These are phyloP conservation scores for Aleurites moluccanus DNA, from an alignment of 441 rosid species.

Conservation along the genomic window DNA sequence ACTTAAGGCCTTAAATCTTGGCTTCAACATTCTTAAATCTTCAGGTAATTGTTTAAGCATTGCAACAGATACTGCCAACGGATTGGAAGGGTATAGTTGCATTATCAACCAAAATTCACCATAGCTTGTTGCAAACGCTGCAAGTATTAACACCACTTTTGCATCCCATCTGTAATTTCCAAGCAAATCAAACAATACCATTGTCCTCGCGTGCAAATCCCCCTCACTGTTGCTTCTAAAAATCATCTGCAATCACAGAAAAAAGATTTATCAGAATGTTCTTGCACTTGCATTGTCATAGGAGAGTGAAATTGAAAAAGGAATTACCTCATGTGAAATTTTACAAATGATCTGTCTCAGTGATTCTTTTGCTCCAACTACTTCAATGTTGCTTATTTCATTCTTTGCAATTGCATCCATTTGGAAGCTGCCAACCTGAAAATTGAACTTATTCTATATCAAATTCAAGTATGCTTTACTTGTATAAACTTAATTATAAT, in stretches of 20 bases:
- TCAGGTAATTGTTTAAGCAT: slow-evolving; percentile 52
- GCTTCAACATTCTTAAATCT: slow-evolving; percentile 41
- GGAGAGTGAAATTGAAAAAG: slow-evolving; percentile 9
- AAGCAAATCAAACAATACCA: slow-evolving; percentile 59
- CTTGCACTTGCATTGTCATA: slow-evolving; percentile 2
- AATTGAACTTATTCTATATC: slow-evolving; percentile 13
- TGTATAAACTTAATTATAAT: neutral
- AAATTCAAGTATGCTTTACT: neutral
- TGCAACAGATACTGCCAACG: slow-evolving; percentile 59
- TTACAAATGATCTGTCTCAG: slow-evolving; percentile 44
- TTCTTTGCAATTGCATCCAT: slow-evolving; percentile 26
- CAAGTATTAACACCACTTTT: slow-evolving; percentile 61
- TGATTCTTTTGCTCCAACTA: slow-evolving; percentile 46
- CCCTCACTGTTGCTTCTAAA: slow-evolving; percentile 35
- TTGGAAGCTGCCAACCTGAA: slow-evolving; percentile 40
- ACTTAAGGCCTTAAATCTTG: slow-evolving; percentile 53
- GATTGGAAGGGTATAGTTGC: slow-evolving; percentile 45
- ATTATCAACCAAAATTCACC: slow-evolving; percentile 58
- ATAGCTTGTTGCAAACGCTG: slow-evolving; percentile 61
- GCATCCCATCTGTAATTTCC: slow-evolving; percentile 71
- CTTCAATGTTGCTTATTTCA: slow-evolving; percentile 39
- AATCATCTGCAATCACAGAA: slow-evolving; percentile 48
- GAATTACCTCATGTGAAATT: slow-evolving; percentile 50
- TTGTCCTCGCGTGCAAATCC: slow-evolving; percentile 49
- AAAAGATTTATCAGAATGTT: neutral